These are phyloP conservation scores for Alternaria panax DNA, from an alignment of 2,329 filamentous ascomycete species.

Conservation along the genomic window DNA sequence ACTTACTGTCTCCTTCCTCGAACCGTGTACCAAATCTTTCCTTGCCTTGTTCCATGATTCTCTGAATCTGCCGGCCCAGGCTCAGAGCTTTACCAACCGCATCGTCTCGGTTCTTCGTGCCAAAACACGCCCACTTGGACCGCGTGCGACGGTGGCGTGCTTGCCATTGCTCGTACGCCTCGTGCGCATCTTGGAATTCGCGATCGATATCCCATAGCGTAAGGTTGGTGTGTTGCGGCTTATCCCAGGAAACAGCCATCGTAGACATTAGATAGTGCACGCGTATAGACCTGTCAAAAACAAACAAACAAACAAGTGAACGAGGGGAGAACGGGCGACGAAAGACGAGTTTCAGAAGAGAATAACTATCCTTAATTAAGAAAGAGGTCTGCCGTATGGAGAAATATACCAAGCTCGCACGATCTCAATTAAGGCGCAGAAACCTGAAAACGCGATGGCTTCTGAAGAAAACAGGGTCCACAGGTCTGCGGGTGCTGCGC, in stretches of 20 bases:
- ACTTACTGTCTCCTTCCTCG: constrained; percentile 45
- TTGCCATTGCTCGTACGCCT: constrained; percentile 44
- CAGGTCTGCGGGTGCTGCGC: constrained; percentile 20
- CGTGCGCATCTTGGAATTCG: constrained; percentile 44
- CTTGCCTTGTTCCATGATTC: constrained; percentile 37
- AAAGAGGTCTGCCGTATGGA: constrained; percentile 10
- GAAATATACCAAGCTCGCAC: constrained; percentile 9
- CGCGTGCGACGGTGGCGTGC: constrained; percentile 29
- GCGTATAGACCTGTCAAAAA: constrained; percentile 8
- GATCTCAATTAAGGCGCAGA: constrained; percentile 19
- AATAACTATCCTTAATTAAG: constrained; percentile 15
- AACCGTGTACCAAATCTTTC: constrained; percentile 39
- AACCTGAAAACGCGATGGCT: constrained; percentile 13
- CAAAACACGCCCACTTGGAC: constrained; percentile 37
- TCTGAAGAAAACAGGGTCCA: constrained; percentile 12
- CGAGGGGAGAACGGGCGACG: constrained; percentile 4
- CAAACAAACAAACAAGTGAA: constrained; percentile 8
- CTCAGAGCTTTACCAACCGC: constrained; percentile 35
- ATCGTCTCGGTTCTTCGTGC: constrained; percentile 35
- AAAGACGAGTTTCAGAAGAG: constrained; percentile 9
- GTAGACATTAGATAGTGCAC: constrained; percentile 16
- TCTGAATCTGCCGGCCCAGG: constrained; percentile 37
- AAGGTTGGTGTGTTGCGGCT: constrained; percentile 40
- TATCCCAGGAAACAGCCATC: constrained; percentile 34
- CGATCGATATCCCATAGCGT: constrained; percentile 48